Base-by-base conservation (phyloP, 495 filamentous ascomycete genomes). In the Podospora bellae-mahoneyi region DNA sequence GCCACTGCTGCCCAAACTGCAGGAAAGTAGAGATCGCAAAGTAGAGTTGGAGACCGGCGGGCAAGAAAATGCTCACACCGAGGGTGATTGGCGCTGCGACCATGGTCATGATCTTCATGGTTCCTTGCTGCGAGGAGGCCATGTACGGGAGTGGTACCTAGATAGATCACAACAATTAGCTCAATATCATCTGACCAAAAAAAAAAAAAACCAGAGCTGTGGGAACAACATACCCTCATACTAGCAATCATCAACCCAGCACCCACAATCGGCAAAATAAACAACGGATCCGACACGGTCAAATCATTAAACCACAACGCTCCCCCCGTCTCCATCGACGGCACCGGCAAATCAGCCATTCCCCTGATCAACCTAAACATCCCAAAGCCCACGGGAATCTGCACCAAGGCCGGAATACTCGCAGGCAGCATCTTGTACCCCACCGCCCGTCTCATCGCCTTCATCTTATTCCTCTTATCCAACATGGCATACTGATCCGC, bases 341-440 rank as follows among this genome's bases (percentile, higher is more conserved):
- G 93, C 5, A 97, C 91, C 1, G 95, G 94, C 28, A 99, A 75
- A 19, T 76, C 69, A 3, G 88, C 75, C 93, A 97, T 97, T 62
- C 81, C 88, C 30, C 86, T 80, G 66, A 93, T 69, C n/a, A 93
- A 79, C 65, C 91, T 85, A 80, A 92, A 97, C 67, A 89, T 88
- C 67, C 94, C 92, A 73, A 86, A 92, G 53, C 89, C 91, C 30
- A 97, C 72, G 0, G 92, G 87, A 10, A 90, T 74, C 69, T 95
- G 90, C 26, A 86, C 30, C 59, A 92, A 66, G 2, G 87, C 87
- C n/a, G 88, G 64, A 2, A 91, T 78, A 1, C 82, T 74, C 72
- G 83, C 87, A 13, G 39, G 39, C 72, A 76, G 80, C 0, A 78
- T 34, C 13, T 78, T 82, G 54, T 93, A 82, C 0, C 85, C 90